A percentile compares a stretch with the other conserved stretches of the same genome.
Conservation (phyloP, 75 land plant species). For the Picea glauca region DNA sequence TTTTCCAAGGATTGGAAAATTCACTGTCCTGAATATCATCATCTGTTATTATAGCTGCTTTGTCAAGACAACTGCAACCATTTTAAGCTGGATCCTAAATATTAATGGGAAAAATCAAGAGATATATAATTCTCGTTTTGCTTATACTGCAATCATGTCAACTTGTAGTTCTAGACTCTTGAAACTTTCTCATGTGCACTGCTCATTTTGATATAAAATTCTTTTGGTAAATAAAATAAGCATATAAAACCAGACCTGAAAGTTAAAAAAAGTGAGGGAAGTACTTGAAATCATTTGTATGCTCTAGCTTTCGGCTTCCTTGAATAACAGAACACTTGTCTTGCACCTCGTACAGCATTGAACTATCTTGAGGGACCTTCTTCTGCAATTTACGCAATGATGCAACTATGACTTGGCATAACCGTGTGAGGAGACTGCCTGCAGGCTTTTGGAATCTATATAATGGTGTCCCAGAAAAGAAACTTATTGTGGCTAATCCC, state of each 20-base stretch:
- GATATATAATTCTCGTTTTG: not conserved
- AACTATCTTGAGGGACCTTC: constrained; percentile 39
- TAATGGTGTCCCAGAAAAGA: constrained; percentile 57
- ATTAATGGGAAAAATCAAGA: not conserved
- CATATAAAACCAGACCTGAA: not conserved
- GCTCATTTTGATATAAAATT: not conserved
- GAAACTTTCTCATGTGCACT: not conserved
- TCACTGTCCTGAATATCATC: constrained; percentile 27
- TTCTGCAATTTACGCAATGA: constrained; percentile 53
- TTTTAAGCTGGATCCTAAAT: not conserved
- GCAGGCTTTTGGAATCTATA: constrained; percentile 79
- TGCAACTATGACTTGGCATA: constrained; percentile 79
- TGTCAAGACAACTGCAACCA: constrained; percentile 46
- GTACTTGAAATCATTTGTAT: constrained; percentile 66
- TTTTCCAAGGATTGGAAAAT: constrained; percentile 54
- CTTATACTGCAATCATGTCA: not conserved
- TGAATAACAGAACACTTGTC: constrained; percentile 55
- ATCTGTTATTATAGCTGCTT: constrained; percentile 46
- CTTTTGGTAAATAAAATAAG: not conserved
- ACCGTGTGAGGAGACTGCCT: constrained; percentile 81
- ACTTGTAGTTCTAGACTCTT: not conserved
- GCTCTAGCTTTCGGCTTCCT: constrained; percentile 79
- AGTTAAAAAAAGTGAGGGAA: not conserved
- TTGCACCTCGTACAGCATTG: constrained; percentile 49
- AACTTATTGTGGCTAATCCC: constrained; percentile 58